Conservation (phyloP, 352 stramenopile genomes). For the Globisporangium carolinianum region DNA sequence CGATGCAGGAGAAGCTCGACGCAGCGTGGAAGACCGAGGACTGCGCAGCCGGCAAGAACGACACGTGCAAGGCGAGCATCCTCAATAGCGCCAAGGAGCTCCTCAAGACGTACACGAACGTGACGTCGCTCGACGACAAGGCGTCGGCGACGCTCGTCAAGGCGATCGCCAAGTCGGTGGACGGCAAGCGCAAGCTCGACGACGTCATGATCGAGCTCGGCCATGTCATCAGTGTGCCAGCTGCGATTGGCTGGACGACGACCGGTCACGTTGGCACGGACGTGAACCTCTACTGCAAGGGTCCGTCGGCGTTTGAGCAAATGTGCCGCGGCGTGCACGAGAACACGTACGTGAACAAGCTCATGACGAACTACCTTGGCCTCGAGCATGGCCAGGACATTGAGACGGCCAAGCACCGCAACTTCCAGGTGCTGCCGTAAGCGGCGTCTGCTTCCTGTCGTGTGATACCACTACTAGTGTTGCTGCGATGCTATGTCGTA, state of each 20-base stretch:
- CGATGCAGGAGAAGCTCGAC: constrained; percentile 36
- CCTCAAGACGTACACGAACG: constrained; percentile 47
- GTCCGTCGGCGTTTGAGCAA: constrained; percentile 40
- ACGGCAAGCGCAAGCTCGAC: constrained; percentile 30
- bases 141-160: constrained; percentile 21
- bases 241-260: constrained; percentile 52
- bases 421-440: constrained; percentile 24
- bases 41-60: constrained; percentile 23
- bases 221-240: constrained; percentile 39
- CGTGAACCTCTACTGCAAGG: constrained; percentile 71
- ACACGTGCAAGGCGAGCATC: constrained; percentile 38
- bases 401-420: constrained; percentile 51
- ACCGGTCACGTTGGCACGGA: constrained; percentile 62
- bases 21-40: constrained; percentile 23
- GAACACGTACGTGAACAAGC: constrained; percentile 69
- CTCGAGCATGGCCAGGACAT: constrained; percentile 46
- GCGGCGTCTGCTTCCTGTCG: neutral
- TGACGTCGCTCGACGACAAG: constrained; percentile 27
- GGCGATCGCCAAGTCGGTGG: constrained; percentile 16
- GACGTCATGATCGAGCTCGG: constrained; percentile 49
- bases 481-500: no score
- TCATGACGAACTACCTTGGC: constrained; percentile 67
- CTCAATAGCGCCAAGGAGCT: constrained; percentile 32
- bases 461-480: neutral
- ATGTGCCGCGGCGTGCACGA: constrained; percentile 63